Percentiles rank a stretch among this genome's conserved stretches.
Conservation (phyloP, 139 green algal genomes). For the Yamagishiella unicocca region DNA sequence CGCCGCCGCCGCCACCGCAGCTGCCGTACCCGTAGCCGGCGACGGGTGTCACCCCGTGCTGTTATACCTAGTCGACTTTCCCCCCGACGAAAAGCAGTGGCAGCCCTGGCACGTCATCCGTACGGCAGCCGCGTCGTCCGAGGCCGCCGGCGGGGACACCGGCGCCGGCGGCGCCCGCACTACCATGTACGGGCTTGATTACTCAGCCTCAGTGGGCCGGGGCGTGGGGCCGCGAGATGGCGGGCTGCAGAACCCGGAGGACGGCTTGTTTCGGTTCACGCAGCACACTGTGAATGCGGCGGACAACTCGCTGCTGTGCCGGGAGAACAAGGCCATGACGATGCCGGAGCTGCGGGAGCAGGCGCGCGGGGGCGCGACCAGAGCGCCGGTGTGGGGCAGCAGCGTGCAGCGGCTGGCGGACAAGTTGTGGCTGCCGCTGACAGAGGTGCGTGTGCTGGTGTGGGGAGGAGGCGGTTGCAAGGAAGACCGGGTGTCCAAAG, state of each 20-base stretch:
- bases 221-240: not conserved
- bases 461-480: no score
- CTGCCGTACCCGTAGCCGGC: no score
- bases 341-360: constrained; percentile 19
- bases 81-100: not conserved
- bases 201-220: not conserved
- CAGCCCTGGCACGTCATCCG: constrained; percentile 23
- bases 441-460: not conserved
- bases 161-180: not conserved
- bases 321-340: not conserved
- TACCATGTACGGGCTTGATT: not conserved
- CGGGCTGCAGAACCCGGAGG: constrained; percentile 17
- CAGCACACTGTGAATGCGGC: not conserved
- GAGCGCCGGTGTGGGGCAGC: not conserved
- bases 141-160: not conserved
- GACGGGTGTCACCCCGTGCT: not conserved
- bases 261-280: not conserved
- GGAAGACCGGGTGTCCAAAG: no score
- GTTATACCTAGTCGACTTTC: constrained; percentile 19
- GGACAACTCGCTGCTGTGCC: constrained; percentile 1
- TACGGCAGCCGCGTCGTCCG: not conserved
- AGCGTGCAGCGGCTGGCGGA: constrained; percentile 31
- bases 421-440: constrained; percentile 38
- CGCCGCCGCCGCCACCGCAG: not conserved
- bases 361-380: not conserved